phyloP scores from a whole-genome alignment of 768 basidiomycete species.

The Multifurca ochricompacta region DNA sequence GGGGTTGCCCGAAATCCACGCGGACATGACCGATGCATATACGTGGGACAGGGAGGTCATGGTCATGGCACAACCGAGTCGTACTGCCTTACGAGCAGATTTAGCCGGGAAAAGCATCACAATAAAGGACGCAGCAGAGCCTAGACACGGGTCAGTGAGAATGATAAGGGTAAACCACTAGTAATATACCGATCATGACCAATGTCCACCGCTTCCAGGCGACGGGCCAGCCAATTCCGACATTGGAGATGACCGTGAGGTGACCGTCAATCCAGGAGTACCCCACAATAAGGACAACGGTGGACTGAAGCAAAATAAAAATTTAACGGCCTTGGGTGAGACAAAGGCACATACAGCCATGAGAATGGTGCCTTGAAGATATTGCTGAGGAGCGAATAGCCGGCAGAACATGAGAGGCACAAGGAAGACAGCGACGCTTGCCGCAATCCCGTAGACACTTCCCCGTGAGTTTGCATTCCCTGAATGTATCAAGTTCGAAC shows the following conservation, averaged over 20 bases:
- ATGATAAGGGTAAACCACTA: background rate
- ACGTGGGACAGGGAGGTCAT: slow-evolving; percentile 35
- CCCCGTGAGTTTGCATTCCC: slow-evolving; percentile 40
- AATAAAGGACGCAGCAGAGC: slow-evolving; percentile 43
- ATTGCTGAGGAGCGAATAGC: slow-evolving; percentile 37
- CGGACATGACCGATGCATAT: slow-evolving; percentile 36
- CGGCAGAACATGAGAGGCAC: slow-evolving; percentile 44
- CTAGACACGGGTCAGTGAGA: slow-evolving; percentile 22
- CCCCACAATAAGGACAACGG: slow-evolving; percentile 40
- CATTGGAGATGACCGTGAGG: slow-evolving; percentile 35
- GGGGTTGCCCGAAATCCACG: slow-evolving; percentile 31
- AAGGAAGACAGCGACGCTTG: slow-evolving; percentile 38
- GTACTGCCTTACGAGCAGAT: slow-evolving; percentile 41
- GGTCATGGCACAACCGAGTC: slow-evolving; percentile 35
- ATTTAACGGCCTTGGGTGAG: background rate
- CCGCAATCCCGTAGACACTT: slow-evolving; percentile 47
- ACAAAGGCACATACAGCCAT: slow-evolving; percentile 28
- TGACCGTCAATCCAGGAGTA: slow-evolving; percentile 55
- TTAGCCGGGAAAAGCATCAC: slow-evolving; percentile 47
- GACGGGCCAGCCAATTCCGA: slow-evolving; percentile 45
- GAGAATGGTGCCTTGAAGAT: slow-evolving; percentile 33
- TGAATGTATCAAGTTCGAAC: slow-evolving; percentile 10
- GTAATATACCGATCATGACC: slow-evolving; percentile 39
- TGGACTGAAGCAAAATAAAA: slow-evolving; percentile 27
- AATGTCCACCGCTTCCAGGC: slow-evolving; percentile 46